Base-by-base conservation (phyloP, 2,329 filamentous ascomycete genomes). In the Fusarium anguioides region DNA sequence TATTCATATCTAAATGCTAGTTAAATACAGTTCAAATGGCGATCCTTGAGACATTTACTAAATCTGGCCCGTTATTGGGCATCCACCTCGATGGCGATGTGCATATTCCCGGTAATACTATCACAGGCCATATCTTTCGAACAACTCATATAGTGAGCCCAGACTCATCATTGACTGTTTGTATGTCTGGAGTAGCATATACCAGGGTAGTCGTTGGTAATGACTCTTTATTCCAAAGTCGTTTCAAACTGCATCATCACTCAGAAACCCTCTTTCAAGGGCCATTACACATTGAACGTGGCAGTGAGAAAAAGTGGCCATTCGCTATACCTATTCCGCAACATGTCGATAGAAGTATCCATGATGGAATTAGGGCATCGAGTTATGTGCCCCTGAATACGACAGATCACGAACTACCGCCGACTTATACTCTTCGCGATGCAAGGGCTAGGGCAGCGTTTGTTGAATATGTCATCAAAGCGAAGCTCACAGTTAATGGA, bases 401-500 rank as follows among this genome's bases (percentile, higher is more conserved):
- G 3, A 14, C 18, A 6, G 37, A 48, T 5, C 37, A 62, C 4
- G 29, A 37, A 7, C 15, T 70, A 0, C 69, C 66, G 0, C 55
- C 66, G 0, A 54, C 49, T 0, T 72, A 62, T 11, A 26, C 12
- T 6, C 24, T 62, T 8, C 18, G 29, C 1, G n/a, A 18, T 9
- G 8, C 20, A 1, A 29, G 39, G 11, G 10, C 21, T 12, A 9
- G 27, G 7, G 50, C 58, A 1, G 66, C 42, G 0, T 69, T 60
- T 3, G 29, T 72, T 9, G 77, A 81, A 41, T 81, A 81, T 39
- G 73, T 69, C 12, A 57, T 81, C 3, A 56, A 76, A 29, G 77
- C 78, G 0, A 59, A 64, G 3, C 33, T 80, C 4, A 48, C n/a
- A 6, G 65, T 63, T 36, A 62, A 50, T 1, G 42, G 27, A 0